A percentile compares a stretch with the other conserved stretches of the same genome.
Conservation (phyloP, 495 filamentous ascomycete genomes). For the Penicillium crystallinum region DNA sequence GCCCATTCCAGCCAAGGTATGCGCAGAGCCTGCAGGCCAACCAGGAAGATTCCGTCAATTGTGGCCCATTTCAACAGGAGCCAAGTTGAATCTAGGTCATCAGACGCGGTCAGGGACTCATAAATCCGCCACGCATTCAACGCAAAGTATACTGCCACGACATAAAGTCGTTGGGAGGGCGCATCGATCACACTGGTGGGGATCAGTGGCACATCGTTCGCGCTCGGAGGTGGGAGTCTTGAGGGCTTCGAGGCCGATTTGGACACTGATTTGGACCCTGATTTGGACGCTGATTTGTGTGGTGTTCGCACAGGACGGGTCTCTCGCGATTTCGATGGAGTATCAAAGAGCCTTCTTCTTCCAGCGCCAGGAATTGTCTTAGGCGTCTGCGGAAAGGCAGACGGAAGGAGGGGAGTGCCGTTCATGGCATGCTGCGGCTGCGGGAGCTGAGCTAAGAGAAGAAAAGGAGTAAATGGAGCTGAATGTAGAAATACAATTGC, state of each 20-base stretch:
- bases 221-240: conserved; percentile 17
- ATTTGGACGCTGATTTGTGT: conserved; percentile 17
- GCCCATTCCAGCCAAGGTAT: conserved; percentile 97
- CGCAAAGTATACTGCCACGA: conserved; percentile 64
- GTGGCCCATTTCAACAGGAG: conserved; percentile 89
- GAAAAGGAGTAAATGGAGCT: background rate
- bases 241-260: conserved; percentile 25
- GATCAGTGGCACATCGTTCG: conserved; percentile 55
- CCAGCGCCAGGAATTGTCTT: conserved; percentile 32
- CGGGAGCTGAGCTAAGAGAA: conserved; percentile 8
- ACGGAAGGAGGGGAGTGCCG: conserved; percentile 66
- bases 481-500: no score
- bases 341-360: conserved; percentile 27
- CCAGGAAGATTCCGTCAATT: conserved; percentile 78
- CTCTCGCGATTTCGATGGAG: conserved; percentile 26
- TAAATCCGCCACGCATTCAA: conserved; percentile 77
- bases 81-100: conserved; percentile 75
- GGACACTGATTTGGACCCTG: conserved; percentile 15
- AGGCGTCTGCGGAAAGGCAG: conserved; percentile 65
- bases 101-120: conserved; percentile 73
- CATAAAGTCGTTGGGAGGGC: conserved; percentile 82
- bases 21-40: conserved; percentile 72
- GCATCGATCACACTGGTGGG: conserved; percentile 73
- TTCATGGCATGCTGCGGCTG: conserved; percentile 61
- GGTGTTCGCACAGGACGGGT: conserved; percentile 1